These are phyloP conservation scores for Prunus kanzakura DNA, from an alignment of 306 rosid genomes.

Conservation along the genomic window DNA sequence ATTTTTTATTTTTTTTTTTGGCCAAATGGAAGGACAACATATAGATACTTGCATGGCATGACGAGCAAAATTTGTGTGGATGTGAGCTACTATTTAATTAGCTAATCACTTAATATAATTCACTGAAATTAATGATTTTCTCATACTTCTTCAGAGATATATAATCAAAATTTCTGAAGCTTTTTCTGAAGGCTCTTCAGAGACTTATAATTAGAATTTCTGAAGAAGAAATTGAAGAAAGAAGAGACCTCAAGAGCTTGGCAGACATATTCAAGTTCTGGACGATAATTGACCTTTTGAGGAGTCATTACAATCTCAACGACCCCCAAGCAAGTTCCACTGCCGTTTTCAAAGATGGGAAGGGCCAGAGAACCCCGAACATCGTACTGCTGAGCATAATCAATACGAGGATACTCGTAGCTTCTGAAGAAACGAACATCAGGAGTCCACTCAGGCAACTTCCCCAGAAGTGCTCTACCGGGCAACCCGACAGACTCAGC, in stretches of 20 bases:
- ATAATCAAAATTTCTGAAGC: too few relatives aligned
- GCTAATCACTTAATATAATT: too few relatives aligned
- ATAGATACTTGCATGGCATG: too few relatives aligned
- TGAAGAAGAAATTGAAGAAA: not conserved
- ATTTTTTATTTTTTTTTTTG: too few relatives aligned
- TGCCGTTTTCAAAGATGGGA: constrained; percentile 50
- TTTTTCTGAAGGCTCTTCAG: too few relatives aligned
- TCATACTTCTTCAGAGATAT: too few relatives aligned
- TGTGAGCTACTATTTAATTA: too few relatives aligned
- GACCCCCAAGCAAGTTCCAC: constrained; percentile 47
- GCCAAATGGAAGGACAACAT: too few relatives aligned
- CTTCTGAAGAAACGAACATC: constrained; percentile 40
- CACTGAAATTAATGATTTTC: too few relatives aligned
- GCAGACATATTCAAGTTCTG: constrained; percentile 37
- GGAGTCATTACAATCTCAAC: constrained; percentile 35
- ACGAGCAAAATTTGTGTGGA: too few relatives aligned
- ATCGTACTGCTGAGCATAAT: constrained; percentile 14
- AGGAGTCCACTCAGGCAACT: constrained; percentile 34
- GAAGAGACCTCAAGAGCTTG: constrained; percentile 39
- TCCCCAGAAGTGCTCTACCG: constrained; percentile 7
- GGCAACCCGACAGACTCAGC: constrained; percentile 18
- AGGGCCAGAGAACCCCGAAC: constrained; percentile 45
- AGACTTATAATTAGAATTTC: too few relatives aligned
- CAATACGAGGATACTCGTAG: constrained; percentile 35
- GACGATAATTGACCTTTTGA: constrained; percentile 32